Evolutionary conservation across 331 rosid species (phyloP).

Genomic region (Malus hybrid): DNA sequence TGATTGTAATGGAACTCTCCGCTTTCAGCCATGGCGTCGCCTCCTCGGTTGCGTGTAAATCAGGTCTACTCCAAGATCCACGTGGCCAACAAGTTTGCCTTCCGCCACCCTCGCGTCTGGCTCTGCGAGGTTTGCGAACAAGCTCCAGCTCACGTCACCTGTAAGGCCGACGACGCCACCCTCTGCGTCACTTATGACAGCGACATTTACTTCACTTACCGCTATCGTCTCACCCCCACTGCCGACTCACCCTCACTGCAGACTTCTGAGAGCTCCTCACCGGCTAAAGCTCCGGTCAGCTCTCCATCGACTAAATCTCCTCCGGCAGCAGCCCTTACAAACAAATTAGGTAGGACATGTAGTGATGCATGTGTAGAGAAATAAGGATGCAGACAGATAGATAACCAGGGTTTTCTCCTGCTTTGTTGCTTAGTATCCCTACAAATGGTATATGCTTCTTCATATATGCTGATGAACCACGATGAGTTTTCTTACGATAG

Average conservation of each 20-base stretch:
- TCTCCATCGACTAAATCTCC: too few relatives aligned
- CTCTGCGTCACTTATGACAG: slow-evolving; percentile 44
- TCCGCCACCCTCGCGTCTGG: slow-evolving; percentile 78
- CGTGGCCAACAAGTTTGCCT: slow-evolving; percentile 86
- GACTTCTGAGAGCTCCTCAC: too few relatives aligned
- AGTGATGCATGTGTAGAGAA: neutral
- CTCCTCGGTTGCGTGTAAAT: slow-evolving; percentile 58
- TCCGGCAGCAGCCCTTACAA: too few relatives aligned
- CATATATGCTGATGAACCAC: slow-evolving; percentile 83
- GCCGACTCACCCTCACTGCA: too few relatives aligned
- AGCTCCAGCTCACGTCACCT: slow-evolving; percentile 80
- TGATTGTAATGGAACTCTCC: neutral
- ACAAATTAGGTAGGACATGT: neutral
- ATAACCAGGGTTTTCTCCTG: slow-evolving; percentile 71
- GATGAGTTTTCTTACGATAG: slow-evolving; percentile 61
- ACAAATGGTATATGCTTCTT: slow-evolving; percentile 70
- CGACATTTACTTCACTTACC: too few relatives aligned
- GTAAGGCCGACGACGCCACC: slow-evolving; percentile 86
- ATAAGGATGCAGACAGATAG: neutral
- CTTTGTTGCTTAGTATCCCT: slow-evolving; percentile 66
- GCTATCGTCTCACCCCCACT: too few relatives aligned
- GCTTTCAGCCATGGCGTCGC: slow-evolving; percentile 60
- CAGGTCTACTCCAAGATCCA: slow-evolving; percentile 77
- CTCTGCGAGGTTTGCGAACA: slow-evolving; percentile 90
- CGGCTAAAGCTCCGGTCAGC: too few relatives aligned